Base-by-base conservation (phyloP, 352 stramenopile species). In the Phytophthora quininea region DNA sequence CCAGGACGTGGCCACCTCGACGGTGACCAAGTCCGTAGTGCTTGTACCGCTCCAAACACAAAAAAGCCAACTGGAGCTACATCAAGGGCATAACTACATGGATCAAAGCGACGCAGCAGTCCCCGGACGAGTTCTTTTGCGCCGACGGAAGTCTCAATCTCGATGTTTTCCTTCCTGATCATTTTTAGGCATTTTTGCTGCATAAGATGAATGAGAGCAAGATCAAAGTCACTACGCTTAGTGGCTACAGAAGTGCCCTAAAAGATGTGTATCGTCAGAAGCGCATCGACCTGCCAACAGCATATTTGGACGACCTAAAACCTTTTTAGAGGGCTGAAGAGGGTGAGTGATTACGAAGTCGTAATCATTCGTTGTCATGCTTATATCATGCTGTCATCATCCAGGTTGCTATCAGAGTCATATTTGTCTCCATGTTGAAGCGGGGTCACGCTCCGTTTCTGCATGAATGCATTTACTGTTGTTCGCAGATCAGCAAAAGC, bases 121-220 rank as follows among this genome's bases (percentile, higher is more conserved):
- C 8, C 9, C 43, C 19, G 6, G 9, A 29, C 6, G 15, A 6
- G 24, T 29, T 50, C 15, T 50, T 27, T 29, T 50, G 12, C 19
- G 19, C 19, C 19, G 35, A 54, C 7, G 47, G 54, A 0, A 54
- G 58, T 6, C 42, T 69, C 3, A 45, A 59, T 6, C 37, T 55
- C 9, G 5, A n/a, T 27, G 30, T 45, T 5, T 69, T 64, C 24
- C 46, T 31, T 4, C 38, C 62, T 30, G 53, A 35, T 6, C 35
- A 64, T 27, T 63, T 64, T 37, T 47, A 63, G 48, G 49, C 32
- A 12, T 49, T 64, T n/a, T n/a, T 70, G 2, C 19, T 64, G 6
- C n/a, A 61, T 29, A 64, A 64, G 31, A 60, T 56, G 40, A 60
- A 61, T 40, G 40, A 14, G 15, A 24, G 40, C 3, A 15, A 38